Percentiles rank a stretch among this genome's conserved stretches.
Conservation (phyloP, 2,329 filamentous ascomycete species). For the Fusarium hostae region DNA sequence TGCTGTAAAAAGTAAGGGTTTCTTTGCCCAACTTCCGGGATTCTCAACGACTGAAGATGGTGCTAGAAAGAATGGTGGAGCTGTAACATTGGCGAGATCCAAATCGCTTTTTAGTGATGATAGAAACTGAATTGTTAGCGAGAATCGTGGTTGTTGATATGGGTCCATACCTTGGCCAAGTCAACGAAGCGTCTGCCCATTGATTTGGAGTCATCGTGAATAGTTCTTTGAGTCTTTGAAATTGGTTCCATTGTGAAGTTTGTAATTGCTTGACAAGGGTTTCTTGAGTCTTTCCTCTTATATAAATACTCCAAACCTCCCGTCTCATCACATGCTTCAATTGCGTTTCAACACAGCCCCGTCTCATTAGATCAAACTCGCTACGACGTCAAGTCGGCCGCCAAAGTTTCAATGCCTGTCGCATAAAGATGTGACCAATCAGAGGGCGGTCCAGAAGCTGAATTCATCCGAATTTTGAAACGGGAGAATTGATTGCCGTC, state of each 20-base stretch:
- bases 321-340: slow-evolving; percentile 26
- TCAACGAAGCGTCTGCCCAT: slow-evolving; percentile 31
- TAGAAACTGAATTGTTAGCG: slow-evolving; percentile 26
- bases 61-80: slow-evolving; percentile 61
- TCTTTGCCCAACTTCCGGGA: slow-evolving; percentile 62
- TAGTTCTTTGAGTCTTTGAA: slow-evolving; percentile 16
- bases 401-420: neutral
- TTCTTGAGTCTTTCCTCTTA: neutral
- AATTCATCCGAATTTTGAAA: neutral
- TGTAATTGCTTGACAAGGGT: neutral
- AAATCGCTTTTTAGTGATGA: slow-evolving; percentile 52
- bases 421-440: neutral
- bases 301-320: neutral
- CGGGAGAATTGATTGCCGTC: slow-evolving; percentile 11
- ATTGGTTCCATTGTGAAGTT: slow-evolving; percentile 10
- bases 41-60: slow-evolving; percentile 63
- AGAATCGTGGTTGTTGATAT: too few relatives aligned
- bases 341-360: slow-evolving; percentile 22
- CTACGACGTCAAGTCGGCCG: slow-evolving; percentile 7
- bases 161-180: slow-evolving; percentile 24
- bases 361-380: neutral
- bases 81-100: slow-evolving; percentile 63
- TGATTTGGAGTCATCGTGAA: slow-evolving; percentile 29
- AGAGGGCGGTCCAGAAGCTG: neutral
- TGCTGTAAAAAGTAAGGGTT: slow-evolving; percentile 59